Base-by-base conservation (phyloP, 225 moss, liverwort and hornwort genomes). In the Marchantia polymorpha region DNA sequence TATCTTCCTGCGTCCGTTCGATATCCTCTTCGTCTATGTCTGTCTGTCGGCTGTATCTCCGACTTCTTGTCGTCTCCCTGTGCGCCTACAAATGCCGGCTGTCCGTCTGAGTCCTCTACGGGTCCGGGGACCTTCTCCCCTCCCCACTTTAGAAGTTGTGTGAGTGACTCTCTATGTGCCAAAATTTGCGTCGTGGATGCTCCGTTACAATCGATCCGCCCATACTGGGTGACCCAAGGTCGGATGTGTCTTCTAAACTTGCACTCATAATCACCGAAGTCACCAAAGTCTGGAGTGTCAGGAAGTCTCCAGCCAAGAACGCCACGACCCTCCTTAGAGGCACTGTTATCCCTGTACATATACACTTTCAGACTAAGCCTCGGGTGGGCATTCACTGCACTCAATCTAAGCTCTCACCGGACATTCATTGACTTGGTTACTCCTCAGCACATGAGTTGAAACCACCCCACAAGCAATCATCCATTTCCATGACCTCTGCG, bases 141-240 rank as follows among this genome's bases (percentile, higher is more conserved):
- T 53, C 73, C 73, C 73, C 73, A 73, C 27, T 29, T 54, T 16
- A 73, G 73, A 73, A 73, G 52, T 52, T 73, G 73, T n/a, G 73
- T 6, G 16, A 54, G 29, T 52, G 73, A 26, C 54, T 73, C 73
- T 73, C 73, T 73, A 29, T 73, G 73, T 73, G 53, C 73, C 73
- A 73, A 54, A 26, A 73, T 73, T 12, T 73, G 53, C 54, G 52
- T 54, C 53, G 73, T 73, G 12, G 73, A 54, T 52, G 52, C 73
- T 73, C 73, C 73, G 22, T 52, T 52, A 73, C 52, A 73, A 27
- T 73, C 54, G 54, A 54, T 55, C 29, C 26, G 73, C 3, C 73
- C 54, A 14, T 8, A 50, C 13, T 73, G 53, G 15, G 53, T 27
- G 54, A 73, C 73, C 73, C 53, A 54, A 23, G 73, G 73, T 54